Evolutionary conservation across 331 rosid genomes (phyloP).

Genomic region (Stylosanthes scabra): DNA sequence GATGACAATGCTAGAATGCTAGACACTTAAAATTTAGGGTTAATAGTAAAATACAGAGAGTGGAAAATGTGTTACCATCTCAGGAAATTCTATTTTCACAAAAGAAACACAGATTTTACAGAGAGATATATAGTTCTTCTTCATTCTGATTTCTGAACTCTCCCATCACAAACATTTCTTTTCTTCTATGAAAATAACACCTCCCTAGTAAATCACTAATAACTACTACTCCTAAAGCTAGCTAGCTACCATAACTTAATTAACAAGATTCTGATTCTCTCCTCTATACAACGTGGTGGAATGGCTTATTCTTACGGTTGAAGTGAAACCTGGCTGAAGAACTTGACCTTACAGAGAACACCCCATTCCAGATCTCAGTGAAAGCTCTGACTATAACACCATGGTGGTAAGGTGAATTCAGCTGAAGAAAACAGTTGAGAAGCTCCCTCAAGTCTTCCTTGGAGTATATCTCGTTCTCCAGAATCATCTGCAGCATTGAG

Average conservation of each 20-base stretch:
- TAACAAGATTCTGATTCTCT: too few species aligned
- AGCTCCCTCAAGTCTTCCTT: constrained; percentile 82
- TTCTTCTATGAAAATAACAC: not conserved
- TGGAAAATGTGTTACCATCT: constrained; percentile 33
- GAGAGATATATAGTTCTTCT: not conserved
- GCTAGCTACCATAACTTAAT: too few species aligned
- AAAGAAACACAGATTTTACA: not conserved
- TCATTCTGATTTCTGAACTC: not conserved
- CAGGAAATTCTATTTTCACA: not conserved
- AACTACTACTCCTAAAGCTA: too few species aligned
- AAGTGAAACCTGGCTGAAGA: constrained; percentile 41
- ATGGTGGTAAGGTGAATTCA: constrained; percentile 83
- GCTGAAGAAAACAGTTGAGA: constrained; percentile 81
- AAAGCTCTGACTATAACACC: constrained; percentile 84
- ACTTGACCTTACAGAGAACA: constrained; percentile 53
- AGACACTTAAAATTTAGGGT: not conserved
- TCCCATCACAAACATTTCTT: not conserved
- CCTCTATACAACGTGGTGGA: constrained; percentile 33
- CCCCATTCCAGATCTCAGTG: constrained; percentile 94
- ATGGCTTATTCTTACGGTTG: constrained; percentile 45
- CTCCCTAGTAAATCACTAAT: constrained; percentile 11
- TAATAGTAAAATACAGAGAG: not conserved
- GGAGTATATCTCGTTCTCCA: constrained; percentile 92
- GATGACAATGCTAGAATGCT: not conserved
- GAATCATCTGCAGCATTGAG: constrained; percentile 92